Conservation (phyloP, 1,139 yeast genomes). For the Taphrina populina region DNA sequence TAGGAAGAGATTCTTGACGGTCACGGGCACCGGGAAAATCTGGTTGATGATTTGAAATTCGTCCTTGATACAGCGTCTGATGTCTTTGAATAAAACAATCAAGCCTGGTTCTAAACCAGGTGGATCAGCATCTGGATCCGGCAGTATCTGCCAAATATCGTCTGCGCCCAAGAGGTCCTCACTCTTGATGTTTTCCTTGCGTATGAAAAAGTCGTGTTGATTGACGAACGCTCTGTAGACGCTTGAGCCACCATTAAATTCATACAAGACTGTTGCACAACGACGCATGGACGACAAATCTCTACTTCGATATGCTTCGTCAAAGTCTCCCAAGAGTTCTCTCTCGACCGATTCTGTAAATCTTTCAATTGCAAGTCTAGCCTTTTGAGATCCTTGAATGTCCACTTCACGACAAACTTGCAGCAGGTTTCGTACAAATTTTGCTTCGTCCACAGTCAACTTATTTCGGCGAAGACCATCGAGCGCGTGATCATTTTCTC, state of each 20-base stretch:
- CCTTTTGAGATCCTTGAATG: slow-evolving; percentile 36
- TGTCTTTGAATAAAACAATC: slow-evolving; percentile 48
- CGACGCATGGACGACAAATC: slow-evolving; percentile 70
- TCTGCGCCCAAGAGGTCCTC: slow-evolving; percentile 46
- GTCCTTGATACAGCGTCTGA: slow-evolving; percentile 55
- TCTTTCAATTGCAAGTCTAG: slow-evolving; percentile 54
- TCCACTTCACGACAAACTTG: slow-evolving; percentile 58
- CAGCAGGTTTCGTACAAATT: slow-evolving; percentile 54
- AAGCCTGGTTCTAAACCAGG: slow-evolving; percentile 49
- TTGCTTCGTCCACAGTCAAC: slow-evolving; percentile 27
- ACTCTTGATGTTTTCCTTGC: slow-evolving; percentile 51
- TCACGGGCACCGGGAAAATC: slow-evolving; percentile 67
- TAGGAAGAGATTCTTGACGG: slow-evolving; percentile 67
- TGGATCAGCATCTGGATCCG: slow-evolving; percentile 51
- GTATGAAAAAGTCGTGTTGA: slow-evolving; percentile 70
- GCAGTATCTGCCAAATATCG: slow-evolving; percentile 52
- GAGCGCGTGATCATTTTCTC: slow-evolving; percentile 24
- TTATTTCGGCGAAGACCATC: slow-evolving; percentile 48
- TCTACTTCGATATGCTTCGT: slow-evolving; percentile 52
- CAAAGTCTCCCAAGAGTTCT: slow-evolving; percentile 49
- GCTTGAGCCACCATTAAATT: slow-evolving; percentile 80
- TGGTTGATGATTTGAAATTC: slow-evolving; percentile 72
- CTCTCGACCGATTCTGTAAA: slow-evolving; percentile 77
- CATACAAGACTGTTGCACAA: slow-evolving; percentile 72
- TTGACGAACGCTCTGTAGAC: slow-evolving; percentile 81